A percentile compares a stretch with the other conserved stretches of the same genome.
These are phyloP conservation scores for Oropetium thomaeum DNA, from an alignment of 176 grass and related monocot genomes.

Conservation along the genomic window DNA sequence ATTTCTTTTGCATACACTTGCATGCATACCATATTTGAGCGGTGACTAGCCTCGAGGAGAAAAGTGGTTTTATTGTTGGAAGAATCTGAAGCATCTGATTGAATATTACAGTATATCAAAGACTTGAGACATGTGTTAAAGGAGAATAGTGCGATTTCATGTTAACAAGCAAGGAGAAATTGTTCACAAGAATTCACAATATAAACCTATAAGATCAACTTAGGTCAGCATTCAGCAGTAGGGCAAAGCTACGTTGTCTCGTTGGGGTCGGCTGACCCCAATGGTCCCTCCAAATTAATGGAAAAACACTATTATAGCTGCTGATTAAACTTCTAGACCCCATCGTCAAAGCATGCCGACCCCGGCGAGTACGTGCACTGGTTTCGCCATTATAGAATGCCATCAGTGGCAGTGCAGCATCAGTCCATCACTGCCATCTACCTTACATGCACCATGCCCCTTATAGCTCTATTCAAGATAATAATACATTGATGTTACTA, in stretches of 20 bases:
- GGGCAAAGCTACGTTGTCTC: too few species aligned
- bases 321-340: too few species aligned
- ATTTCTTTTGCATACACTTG: constrained; percentile 86
- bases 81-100: constrained; percentile 75
- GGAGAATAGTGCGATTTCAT: constrained; percentile 13
- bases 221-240: constrained; percentile 16
- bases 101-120: constrained; percentile 54
- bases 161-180: not conserved
- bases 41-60: constrained; percentile 78
- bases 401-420: constrained; percentile 3
- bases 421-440: not conserved
- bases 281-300: too few species aligned
- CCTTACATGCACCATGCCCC: too few species aligned
- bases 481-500: not conserved
- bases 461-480: constrained; percentile 4
- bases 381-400: too few species aligned
- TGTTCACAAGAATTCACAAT: not conserved
- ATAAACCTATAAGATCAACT: not conserved
- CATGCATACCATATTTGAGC: constrained; percentile 90
- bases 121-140: constrained; percentile 24
- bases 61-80: constrained; percentile 64
- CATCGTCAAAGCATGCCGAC: too few species aligned
- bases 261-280: too few species aligned
- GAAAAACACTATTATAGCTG: too few species aligned
- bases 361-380: too few species aligned